Conservation (phyloP, 2,329 filamentous ascomycete species). For the Xylariaceae sp. region DNA sequence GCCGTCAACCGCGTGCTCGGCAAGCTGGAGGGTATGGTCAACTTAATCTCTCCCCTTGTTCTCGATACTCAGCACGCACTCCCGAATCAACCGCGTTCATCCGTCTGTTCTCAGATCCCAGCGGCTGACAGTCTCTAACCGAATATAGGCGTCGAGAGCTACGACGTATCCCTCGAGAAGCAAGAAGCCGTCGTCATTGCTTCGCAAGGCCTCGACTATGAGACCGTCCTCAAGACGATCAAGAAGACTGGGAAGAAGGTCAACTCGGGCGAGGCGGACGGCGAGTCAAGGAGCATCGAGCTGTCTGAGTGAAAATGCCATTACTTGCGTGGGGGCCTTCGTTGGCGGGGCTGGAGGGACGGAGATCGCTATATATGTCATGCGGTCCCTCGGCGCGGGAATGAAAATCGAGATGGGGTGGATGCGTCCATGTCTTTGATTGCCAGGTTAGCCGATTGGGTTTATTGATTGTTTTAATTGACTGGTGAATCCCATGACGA, state of each 20-base stretch:
- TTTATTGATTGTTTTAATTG: conserved; percentile 1
- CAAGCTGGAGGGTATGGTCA: conserved; percentile 87
- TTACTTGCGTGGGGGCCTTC: background rate
- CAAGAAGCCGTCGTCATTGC: conserved; percentile 78
- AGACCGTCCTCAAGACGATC: conserved; percentile 80
- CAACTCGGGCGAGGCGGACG: conserved; percentile 70
- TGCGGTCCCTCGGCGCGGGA: background rate
- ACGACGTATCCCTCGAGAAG: conserved; percentile 80
- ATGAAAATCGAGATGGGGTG: background rate
- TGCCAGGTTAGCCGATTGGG: background rate
- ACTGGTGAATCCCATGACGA: conserved; percentile 9
- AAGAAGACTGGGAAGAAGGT: conserved; percentile 94
- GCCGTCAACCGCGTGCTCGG: conserved; percentile 88
- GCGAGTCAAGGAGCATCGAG: conserved; percentile 51
- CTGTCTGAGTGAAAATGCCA: conserved; percentile 34
- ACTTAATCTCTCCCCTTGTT: background rate
- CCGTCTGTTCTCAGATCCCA: background rate
- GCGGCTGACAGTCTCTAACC: background rate
- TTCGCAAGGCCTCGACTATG: conserved; percentile 65
- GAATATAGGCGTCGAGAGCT: conserved; percentile 71
- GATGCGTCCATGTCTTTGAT: background rate
- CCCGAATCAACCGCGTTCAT: too few species aligned
- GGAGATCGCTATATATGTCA: too few species aligned
- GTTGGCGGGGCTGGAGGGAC: background rate
- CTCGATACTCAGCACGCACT: background rate